phyloP scores from a whole-genome alignment of 352 stramenopile genomes.

The Phytophthora pinifolia region DNA sequence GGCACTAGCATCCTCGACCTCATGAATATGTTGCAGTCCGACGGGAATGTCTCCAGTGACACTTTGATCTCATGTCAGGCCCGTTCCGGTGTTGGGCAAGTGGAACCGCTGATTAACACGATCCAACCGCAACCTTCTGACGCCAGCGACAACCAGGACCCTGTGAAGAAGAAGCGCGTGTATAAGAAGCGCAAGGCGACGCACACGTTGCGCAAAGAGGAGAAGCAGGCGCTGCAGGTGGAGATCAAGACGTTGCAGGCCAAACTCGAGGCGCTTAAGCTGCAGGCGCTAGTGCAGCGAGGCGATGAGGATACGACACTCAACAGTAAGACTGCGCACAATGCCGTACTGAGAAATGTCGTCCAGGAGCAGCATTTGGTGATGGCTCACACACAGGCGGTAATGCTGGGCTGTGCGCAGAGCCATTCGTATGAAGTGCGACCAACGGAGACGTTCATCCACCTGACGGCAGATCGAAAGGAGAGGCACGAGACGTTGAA shows the following conservation, averaged over 20 bases:
- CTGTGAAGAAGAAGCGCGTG: slow-evolving; percentile 18
- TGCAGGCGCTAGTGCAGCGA: slow-evolving; percentile 17
- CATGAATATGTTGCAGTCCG: slow-evolving; percentile 10
- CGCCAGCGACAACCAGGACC: slow-evolving; percentile 1
- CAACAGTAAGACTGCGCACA: no score
- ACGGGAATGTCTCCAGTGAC: background rate
- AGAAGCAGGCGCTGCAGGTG: slow-evolving; percentile 20
- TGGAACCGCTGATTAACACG: no score
- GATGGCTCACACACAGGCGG: no score
- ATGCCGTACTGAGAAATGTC: no score
- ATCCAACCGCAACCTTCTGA: background rate
- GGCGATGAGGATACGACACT: no score
- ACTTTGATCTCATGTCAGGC: background rate
- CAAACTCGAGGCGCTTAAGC: slow-evolving; percentile 29
- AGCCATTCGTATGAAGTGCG: no score
- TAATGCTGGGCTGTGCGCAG: no score
- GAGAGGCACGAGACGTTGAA: no score
- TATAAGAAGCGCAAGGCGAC: slow-evolving; percentile 29
- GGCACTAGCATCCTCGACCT: no score
- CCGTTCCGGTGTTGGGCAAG: slow-evolving; percentile 1
- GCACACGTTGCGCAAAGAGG: slow-evolving; percentile 27
- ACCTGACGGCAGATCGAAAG: no score
- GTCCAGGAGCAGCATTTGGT: no score
- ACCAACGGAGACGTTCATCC: no score
- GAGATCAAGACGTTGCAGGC: slow-evolving; percentile 16